Evolutionary conservation across 352 stramenopile genomes (phyloP).

Genomic region (Pythium graminicola): DNA sequence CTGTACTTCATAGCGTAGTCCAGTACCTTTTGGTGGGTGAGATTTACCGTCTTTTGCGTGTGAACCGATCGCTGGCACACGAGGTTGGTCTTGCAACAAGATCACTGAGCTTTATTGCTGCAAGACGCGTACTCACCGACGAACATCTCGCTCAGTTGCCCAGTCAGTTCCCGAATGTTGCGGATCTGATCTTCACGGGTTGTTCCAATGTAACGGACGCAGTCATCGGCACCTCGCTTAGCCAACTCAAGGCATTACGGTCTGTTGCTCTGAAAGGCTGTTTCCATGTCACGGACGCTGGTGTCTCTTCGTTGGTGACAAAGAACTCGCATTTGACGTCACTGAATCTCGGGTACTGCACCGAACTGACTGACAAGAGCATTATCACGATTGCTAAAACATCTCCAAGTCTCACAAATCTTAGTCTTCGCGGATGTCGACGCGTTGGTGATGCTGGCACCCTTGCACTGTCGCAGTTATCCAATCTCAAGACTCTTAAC

Average conservation of each 20-base stretch:
- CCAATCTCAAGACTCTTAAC: constrained; percentile 48
- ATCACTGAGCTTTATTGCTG: constrained; percentile 52
- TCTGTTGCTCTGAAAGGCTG: constrained; percentile 61
- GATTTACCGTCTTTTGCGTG: constrained; percentile 42
- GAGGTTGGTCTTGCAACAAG: constrained; percentile 41
- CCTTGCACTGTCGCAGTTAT: constrained; percentile 31
- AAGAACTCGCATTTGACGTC: constrained; percentile 36
- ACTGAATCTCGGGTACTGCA: constrained; percentile 76
- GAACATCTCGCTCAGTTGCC: constrained; percentile 36
- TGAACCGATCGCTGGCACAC: constrained; percentile 33
- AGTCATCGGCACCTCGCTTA: constrained; percentile 32
- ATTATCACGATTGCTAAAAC: constrained; percentile 40
- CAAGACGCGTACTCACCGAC: constrained; percentile 36
- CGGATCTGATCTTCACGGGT: constrained; percentile 52
- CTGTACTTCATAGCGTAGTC: constrained; percentile 43
- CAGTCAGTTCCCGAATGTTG: constrained; percentile 41
- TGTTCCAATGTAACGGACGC: constrained; percentile 52
- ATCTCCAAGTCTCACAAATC: constrained; percentile 31
- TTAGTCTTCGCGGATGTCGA: constrained; percentile 58
- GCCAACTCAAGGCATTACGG: constrained; percentile 29
- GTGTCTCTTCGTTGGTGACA: constrained; percentile 19
- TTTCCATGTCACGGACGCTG: constrained; percentile 47
- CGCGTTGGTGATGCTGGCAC: constrained; percentile 53
- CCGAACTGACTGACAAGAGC: constrained; percentile 56
- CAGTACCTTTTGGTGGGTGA: constrained; percentile 43